Evolutionary conservation across 306 rosid species (phyloP).

Genomic region (Pterocarpus santalinus): DNA sequence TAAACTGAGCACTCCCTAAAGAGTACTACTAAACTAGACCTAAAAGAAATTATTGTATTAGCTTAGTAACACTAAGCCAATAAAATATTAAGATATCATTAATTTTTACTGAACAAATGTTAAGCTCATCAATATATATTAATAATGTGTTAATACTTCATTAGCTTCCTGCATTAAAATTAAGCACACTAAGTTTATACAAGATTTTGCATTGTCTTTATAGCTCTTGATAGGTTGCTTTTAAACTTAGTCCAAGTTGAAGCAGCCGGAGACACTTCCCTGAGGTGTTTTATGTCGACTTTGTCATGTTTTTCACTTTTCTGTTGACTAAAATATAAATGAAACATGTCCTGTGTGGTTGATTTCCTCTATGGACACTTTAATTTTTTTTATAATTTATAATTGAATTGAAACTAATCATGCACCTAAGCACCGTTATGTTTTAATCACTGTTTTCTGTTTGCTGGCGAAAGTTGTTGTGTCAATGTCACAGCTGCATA

Average conservation of each 20-base stretch:
- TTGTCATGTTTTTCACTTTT: constrained; percentile 40
- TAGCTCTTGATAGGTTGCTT: not conserved
- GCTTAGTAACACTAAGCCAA: too few species aligned
- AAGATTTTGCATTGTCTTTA: too few species aligned
- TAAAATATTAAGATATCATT: not conserved
- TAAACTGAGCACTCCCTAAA: too few species aligned
- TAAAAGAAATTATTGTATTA: too few species aligned
- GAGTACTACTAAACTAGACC: too few species aligned
- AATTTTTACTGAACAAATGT: not conserved
- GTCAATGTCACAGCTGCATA: constrained; percentile 48
- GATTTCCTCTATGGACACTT: not conserved
- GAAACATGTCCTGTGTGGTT: constrained; percentile 4
- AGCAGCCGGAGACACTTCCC: constrained; percentile 47
- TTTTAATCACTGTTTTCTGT: constrained; percentile 45
- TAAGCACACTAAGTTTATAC: not conserved
- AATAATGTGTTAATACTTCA: not conserved
- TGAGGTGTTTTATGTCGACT: constrained; percentile 48
- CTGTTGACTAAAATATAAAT: not conserved
- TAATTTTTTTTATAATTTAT: constrained; percentile 12
- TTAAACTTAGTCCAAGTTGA: constrained; percentile 27
- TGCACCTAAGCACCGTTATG: constrained; percentile 41
- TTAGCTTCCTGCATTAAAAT: not conserved
- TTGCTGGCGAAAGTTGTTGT: constrained; percentile 47
- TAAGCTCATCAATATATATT: not conserved
- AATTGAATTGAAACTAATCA: constrained; percentile 39